A percentile compares a stretch with the other conserved stretches of the same genome.
Evolutionary conservation across 169 alveolate genomes (phyloP).

Genomic region (Plasmodium fragile): DNA sequence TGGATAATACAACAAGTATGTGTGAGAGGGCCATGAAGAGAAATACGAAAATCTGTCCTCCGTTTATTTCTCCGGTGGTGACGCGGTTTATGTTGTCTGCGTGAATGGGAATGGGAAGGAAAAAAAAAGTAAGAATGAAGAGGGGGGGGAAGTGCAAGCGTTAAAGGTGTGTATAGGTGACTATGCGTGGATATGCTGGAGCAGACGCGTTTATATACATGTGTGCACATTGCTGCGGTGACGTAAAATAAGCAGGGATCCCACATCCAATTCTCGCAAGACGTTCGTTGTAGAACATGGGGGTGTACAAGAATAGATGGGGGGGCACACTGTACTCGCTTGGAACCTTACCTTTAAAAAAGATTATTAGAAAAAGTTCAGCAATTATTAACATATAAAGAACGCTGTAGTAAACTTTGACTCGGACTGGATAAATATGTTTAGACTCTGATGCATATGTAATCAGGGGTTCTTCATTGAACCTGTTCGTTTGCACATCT

Average conservation of each 20-base stretch:
- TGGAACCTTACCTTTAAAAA: constrained; percentile 42
- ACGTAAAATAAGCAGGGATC: background rate
- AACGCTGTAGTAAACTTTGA: constrained; percentile 16
- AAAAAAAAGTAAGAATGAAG: background rate
- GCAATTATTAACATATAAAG: constrained; percentile 26
- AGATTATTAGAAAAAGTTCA: constrained; percentile 17
- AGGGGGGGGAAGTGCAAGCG: background rate
- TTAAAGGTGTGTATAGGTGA: background rate
- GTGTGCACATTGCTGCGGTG: background rate
- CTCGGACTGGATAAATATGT: constrained; percentile 50
- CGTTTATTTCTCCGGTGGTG: constrained; percentile 66
- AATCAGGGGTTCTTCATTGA: constrained; percentile 71
- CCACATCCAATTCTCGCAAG: background rate
- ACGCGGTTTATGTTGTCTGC: constrained; percentile 47
- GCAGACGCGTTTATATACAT: background rate
- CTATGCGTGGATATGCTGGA: background rate
- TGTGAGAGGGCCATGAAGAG: constrained; percentile 43
- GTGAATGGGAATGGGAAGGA: background rate
- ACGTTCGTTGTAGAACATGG: background rate
- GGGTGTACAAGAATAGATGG: background rate
- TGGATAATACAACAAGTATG: constrained; percentile 26
- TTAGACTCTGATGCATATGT: constrained; percentile 69
- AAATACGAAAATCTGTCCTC: constrained; percentile 18
- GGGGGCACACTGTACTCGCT: background rate
- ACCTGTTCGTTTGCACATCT: constrained; percentile 44